Percentiles rank a stretch among this genome's conserved stretches.
Evolutionary conservation across 192 early-diverging fungal genomes (phyloP).

Genomic region (Umbelopsis isabellina): DNA sequence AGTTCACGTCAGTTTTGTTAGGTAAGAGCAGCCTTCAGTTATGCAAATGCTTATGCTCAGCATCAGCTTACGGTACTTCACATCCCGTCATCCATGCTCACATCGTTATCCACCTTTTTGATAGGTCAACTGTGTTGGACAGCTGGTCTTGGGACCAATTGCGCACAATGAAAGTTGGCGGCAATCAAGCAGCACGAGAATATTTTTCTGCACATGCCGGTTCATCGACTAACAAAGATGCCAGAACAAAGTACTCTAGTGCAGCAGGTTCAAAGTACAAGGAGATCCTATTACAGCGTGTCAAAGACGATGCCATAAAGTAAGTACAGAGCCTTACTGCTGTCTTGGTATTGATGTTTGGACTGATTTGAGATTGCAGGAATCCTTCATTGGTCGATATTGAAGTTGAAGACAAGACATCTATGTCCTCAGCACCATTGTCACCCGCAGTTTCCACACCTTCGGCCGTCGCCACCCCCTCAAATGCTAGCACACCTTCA

Average conservation of each 20-base stretch:
- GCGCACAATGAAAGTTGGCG: slow-evolving; percentile 85
- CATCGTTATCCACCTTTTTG: not conserved
- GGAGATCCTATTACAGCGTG: slow-evolving; percentile 72
- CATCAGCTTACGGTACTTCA: not conserved
- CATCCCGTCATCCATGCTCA: not conserved
- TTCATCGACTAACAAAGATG: slow-evolving; percentile 62
- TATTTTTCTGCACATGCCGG: slow-evolving; percentile 74
- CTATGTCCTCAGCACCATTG: not conserved
- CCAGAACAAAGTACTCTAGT: slow-evolving; percentile 83
- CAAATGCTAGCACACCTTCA: slow-evolving; percentile 32
- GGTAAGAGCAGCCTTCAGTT: slow-evolving; percentile 52
- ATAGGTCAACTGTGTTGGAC: slow-evolving; percentile 85
- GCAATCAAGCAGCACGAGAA: slow-evolving; percentile 80
- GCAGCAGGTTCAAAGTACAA: slow-evolving; percentile 82
- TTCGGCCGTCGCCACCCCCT: slow-evolving; percentile 13
- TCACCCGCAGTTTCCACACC: not conserved
- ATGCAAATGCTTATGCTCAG: slow-evolving; percentile 1
- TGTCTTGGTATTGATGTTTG: not conserved
- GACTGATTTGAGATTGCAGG: slow-evolving; percentile 1
- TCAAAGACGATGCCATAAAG: slow-evolving; percentile 64
- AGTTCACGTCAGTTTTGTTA: slow-evolving; percentile 96
- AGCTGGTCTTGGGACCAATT: slow-evolving; percentile 94
- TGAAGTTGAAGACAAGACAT: slow-evolving; percentile 10
- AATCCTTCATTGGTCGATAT: slow-evolving; percentile 34
- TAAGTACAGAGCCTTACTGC: slow-evolving; percentile 13